These are phyloP conservation scores for Friedmanniomyces simplex DNA, from an alignment of 495 filamentous ascomycete species.

Conservation along the genomic window DNA sequence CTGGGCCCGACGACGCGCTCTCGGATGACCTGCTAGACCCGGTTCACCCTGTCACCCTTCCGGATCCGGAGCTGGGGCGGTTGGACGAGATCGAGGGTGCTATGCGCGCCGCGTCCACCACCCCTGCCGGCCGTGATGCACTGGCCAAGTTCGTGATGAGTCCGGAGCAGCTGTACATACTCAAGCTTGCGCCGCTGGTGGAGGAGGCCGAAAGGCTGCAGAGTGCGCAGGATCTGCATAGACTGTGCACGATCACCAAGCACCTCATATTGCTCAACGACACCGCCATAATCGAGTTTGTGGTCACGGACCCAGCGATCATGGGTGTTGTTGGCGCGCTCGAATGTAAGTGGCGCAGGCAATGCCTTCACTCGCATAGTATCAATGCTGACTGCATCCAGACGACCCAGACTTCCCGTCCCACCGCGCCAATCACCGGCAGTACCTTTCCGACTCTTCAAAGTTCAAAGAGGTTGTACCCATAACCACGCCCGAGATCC, in stretches of 20 bases:
- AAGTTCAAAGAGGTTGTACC: slow-evolving; percentile 93
- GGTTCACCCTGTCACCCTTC: slow-evolving; percentile 60
- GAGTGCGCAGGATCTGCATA: slow-evolving; percentile 72
- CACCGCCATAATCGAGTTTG: slow-evolving; percentile 81
- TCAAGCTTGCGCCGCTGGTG: slow-evolving; percentile 76
- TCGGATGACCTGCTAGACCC: slow-evolving; percentile 75
- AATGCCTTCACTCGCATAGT: no score
- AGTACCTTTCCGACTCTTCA: slow-evolving; percentile 78
- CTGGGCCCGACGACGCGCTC: slow-evolving; percentile 73
- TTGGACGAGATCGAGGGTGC: slow-evolving; percentile 71
- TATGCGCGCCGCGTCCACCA: slow-evolving; percentile 64
- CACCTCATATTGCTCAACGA: slow-evolving; percentile 89
- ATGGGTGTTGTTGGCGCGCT: slow-evolving; percentile 90
- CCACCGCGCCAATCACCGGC: slow-evolving; percentile 94
- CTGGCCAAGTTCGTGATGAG: slow-evolving; percentile 75
- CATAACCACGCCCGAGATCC: slow-evolving; percentile 69
- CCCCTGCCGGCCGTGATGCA: slow-evolving; percentile 71
- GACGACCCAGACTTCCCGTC: slow-evolving; percentile 97
- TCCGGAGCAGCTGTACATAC: slow-evolving; percentile 65
- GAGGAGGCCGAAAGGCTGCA: slow-evolving; percentile 83
- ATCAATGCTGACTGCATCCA: slow-evolving; percentile 29
- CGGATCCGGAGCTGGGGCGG: slow-evolving; percentile 65
- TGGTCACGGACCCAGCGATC: slow-evolving; percentile 80
- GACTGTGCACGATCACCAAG: slow-evolving; percentile 97
- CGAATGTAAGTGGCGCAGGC: slow-evolving; percentile 62